Conservation (phyloP, 2,329 filamentous ascomycete species). For the Fusarium metavorans region DNA sequence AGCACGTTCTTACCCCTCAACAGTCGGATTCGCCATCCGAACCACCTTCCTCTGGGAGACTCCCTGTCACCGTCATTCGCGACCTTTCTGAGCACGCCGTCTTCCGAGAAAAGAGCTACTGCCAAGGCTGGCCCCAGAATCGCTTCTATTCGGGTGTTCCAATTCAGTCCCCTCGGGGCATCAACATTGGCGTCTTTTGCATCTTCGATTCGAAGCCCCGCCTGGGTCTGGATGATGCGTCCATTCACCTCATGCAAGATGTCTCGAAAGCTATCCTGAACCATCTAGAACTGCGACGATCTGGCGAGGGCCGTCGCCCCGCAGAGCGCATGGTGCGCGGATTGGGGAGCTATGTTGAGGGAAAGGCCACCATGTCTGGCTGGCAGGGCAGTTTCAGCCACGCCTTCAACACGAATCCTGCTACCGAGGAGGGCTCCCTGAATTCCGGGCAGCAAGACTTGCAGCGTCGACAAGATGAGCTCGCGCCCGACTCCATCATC, state of each 20-base stretch:
- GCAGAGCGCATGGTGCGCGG: constrained; percentile 55
- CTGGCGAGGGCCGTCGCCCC: constrained; percentile 43
- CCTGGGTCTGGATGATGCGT: constrained; percentile 40
- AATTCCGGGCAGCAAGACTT: constrained; percentile 21
- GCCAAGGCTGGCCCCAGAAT: constrained; percentile 33
- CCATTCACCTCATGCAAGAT: constrained; percentile 44
- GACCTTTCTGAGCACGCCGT: constrained; percentile 47
- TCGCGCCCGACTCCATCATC: neutral
- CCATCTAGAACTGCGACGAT: constrained; percentile 50
- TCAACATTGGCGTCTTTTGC: constrained; percentile 57
- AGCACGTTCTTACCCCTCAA: constrained; percentile 35
- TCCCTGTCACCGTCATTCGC: constrained; percentile 50
- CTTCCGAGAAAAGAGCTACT: constrained; percentile 42
- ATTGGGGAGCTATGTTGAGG: constrained; percentile 53
- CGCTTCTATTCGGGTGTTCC: constrained; percentile 57
- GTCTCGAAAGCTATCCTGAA: constrained; percentile 50
- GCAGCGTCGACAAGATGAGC: constrained; percentile 12
- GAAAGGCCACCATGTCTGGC: constrained; percentile 46
- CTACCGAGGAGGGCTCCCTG: constrained; percentile 18
- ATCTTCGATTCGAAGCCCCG: constrained; percentile 41
- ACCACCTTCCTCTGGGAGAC: neutral
- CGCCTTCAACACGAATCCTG: constrained; percentile 5
- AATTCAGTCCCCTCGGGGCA: constrained; percentile 52
- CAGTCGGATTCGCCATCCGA: neutral
- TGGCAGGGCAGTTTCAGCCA: constrained; percentile 19